These are phyloP conservation scores for Flagelloscypha sp. DNA, from an alignment of 768 basidiomycete species.

Conservation along the genomic window DNA sequence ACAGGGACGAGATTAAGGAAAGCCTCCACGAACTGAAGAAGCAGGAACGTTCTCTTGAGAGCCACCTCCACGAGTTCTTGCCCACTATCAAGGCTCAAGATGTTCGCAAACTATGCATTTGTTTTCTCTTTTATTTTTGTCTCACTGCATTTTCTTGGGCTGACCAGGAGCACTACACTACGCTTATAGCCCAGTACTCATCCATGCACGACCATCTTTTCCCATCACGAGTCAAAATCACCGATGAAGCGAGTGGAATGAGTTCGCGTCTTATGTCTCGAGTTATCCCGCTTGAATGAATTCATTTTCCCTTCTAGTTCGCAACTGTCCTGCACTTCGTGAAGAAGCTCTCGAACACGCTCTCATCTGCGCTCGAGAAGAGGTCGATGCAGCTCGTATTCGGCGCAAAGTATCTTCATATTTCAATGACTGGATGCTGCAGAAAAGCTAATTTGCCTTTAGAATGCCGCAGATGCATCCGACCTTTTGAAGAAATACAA, in stretches of 20 bases:
- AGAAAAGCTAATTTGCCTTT: slow-evolving; percentile 3
- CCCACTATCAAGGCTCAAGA: slow-evolving; percentile 17
- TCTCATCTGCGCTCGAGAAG: slow-evolving; percentile 24
- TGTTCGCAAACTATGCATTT: slow-evolving; percentile 11
- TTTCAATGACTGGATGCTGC: neutral
- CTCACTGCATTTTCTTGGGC: slow-evolving; percentile 12
- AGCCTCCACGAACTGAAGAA: slow-evolving; percentile 17
- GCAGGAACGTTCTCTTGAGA: slow-evolving; percentile 21
- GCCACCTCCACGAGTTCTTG: slow-evolving; percentile 18
- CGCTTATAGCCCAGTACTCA: slow-evolving; percentile 19
- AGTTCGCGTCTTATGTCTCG: slow-evolving; percentile 20
- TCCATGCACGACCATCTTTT: slow-evolving; percentile 25
- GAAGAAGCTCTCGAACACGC: slow-evolving; percentile 21
- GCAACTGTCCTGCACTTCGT: slow-evolving; percentile 18
- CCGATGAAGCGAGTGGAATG: slow-evolving; percentile 29
- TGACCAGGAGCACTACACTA: too few relatives aligned
- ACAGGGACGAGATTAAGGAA: slow-evolving; percentile 14
- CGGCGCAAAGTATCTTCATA: slow-evolving; percentile 25
- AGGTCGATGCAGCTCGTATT: slow-evolving; percentile 26
- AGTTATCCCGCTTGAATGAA: neutral
- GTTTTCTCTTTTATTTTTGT: slow-evolving; percentile 12
- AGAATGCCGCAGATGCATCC: slow-evolving; percentile 28
- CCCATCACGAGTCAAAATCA: slow-evolving; percentile 21
- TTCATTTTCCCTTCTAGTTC: slow-evolving; percentile 17
- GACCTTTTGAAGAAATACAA: slow-evolving; percentile 28